phyloP scores from a whole-genome alignment of 2,329 filamentous ascomycete genomes.

The Ceratocystis ficicola region DNA sequence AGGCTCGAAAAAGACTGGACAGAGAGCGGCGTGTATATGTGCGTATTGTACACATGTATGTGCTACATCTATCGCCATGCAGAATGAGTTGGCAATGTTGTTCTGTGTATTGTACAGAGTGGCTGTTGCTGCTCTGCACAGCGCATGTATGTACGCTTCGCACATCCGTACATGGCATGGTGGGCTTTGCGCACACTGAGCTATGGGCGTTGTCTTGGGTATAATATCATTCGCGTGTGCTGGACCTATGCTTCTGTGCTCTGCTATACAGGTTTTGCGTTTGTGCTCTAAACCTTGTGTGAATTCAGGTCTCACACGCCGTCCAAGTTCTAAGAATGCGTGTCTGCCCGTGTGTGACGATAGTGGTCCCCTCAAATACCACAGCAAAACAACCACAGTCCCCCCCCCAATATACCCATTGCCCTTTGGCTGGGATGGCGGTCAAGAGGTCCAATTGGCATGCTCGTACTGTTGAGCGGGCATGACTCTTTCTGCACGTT shows the following conservation, averaged over 20 bases:
- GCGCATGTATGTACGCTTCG: not conserved
- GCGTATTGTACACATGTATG: slow-evolving; percentile 1
- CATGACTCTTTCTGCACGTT: not conserved
- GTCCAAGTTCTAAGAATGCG: no score
- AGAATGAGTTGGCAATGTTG: slow-evolving; percentile 12
- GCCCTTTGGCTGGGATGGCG: no score
- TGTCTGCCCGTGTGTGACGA: no score
- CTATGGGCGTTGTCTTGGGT: not conserved
- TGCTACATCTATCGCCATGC: slow-evolving; percentile 1
- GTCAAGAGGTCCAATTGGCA: no score
- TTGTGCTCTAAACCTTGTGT: no score
- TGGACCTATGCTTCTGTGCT: not conserved
- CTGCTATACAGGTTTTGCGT: not conserved
- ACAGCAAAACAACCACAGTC: no score
- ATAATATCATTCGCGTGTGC: not conserved
- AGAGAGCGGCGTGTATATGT: not conserved
- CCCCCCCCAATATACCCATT: no score
- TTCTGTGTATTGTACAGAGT: not conserved
- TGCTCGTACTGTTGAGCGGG: no score
- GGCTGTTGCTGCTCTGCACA: not conserved
- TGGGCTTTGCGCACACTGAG: no score
- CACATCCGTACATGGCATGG: not conserved
- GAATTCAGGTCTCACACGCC: no score
- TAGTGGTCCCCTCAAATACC: no score
- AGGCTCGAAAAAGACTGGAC: not conserved